phyloP scores from a whole-genome alignment of 768 basidiomycete genomes.

The Psilocybe cyanescens region DNA sequence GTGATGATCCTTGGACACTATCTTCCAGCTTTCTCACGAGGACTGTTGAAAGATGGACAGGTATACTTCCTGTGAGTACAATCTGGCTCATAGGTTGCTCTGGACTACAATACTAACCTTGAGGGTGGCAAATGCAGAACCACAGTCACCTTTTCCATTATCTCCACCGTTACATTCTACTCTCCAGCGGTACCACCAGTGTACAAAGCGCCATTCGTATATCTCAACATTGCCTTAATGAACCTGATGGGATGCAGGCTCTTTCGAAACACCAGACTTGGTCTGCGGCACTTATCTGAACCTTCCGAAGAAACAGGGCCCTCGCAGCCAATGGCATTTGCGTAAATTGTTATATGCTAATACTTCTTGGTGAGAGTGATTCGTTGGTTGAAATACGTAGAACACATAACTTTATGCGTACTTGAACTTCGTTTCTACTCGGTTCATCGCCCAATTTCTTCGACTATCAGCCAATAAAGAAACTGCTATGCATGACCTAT shows the following conservation, averaged over 20 bases:
- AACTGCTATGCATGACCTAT: too few relatives aligned
- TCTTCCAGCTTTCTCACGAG: slow-evolving; percentile 28
- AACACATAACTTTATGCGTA: too few relatives aligned
- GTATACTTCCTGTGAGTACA: slow-evolving; percentile 27
- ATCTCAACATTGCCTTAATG: slow-evolving; percentile 17
- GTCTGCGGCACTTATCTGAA: background rate
- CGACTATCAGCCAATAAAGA: too few relatives aligned
- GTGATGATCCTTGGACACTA: slow-evolving; percentile 24
- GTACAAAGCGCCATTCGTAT: slow-evolving; percentile 6
- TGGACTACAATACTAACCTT: too few relatives aligned
- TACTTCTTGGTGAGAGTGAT: too few relatives aligned
- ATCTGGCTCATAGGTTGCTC: background rate
- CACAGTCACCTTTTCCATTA: slow-evolving; percentile 6
- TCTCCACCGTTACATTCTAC: slow-evolving; percentile 14
- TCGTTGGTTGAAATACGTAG: too few relatives aligned
- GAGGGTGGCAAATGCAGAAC: background rate
- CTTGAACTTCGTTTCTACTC: too few relatives aligned
- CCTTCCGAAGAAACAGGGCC: background rate
- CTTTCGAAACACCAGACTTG: slow-evolving; percentile 19
- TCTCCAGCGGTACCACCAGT: background rate
- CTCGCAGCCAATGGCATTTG: background rate
- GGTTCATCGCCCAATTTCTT: too few relatives aligned
- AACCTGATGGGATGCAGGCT: slow-evolving; percentile 20
- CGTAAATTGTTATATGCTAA: too few relatives aligned
- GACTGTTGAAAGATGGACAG: slow-evolving; percentile 32